phyloP scores from a whole-genome alignment of 768 basidiomycete species.

The Mycena leptocephala region DNA sequence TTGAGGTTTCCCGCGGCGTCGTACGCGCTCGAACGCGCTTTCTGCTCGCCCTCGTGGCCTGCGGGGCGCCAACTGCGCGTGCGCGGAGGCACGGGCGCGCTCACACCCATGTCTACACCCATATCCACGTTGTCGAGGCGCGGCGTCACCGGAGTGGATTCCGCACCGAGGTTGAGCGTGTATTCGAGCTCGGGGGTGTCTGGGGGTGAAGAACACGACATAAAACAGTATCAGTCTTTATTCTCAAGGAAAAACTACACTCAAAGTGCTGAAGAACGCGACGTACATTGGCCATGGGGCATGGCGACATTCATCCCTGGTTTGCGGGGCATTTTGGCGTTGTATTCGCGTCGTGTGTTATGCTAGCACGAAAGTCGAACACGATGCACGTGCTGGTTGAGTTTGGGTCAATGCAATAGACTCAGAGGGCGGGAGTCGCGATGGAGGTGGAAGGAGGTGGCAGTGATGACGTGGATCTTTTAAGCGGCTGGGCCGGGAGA shows the following conservation, averaged over 20 bases:
- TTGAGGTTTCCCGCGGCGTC: conserved; percentile 26
- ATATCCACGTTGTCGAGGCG: not conserved
- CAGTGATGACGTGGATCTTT: not conserved
- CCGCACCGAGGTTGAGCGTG: conserved; percentile 26
- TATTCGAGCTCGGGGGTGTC: conserved; percentile 34
- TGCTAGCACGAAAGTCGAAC: not conserved
- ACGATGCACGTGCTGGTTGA: not conserved
- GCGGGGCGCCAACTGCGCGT: conserved; percentile 6
- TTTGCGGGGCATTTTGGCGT: not conserved
- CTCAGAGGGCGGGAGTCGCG: too few relatives aligned
- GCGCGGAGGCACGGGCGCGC: not conserved
- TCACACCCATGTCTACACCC: too few relatives aligned
- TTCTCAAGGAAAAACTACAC: not conserved
- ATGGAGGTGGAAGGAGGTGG: not conserved
- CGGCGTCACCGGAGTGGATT: not conserved
- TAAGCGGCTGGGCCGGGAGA: not conserved
- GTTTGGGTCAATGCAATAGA: not conserved
- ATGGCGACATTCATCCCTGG: not conserved
- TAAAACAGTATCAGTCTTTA: not conserved
- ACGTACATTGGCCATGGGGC: not conserved
- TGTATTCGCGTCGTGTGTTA: not conserved
- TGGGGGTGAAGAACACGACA: not conserved
- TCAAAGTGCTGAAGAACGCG: not conserved
- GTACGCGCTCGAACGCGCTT: conserved; percentile 21
- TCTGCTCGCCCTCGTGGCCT: not conserved